phyloP scores from a whole-genome alignment of 2,329 filamentous ascomycete genomes.

The Massarina eburnea region DNA sequence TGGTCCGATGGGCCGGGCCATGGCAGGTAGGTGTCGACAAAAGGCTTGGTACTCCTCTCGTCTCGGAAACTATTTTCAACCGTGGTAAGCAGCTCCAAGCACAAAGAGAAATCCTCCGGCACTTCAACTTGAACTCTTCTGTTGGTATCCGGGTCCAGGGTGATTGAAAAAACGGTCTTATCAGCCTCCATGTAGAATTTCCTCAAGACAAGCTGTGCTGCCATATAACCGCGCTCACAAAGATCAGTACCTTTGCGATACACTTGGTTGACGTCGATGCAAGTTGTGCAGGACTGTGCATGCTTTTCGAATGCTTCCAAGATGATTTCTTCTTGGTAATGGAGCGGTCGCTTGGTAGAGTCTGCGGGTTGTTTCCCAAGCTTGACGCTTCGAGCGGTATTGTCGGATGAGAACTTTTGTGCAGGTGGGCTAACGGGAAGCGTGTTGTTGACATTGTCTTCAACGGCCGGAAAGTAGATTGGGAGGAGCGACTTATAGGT shows the following conservation, averaged over 20 bases:
- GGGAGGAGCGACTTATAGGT: conserved; percentile 36
- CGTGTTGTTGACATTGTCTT: conserved; percentile 15
- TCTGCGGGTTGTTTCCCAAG: conserved; percentile 19
- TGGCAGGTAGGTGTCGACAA: conserved; percentile 19
- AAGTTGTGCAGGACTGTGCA: conserved; percentile 23
- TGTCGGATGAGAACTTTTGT: conserved; percentile 18
- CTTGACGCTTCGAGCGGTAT: conserved; percentile 25
- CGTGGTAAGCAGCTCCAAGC: conserved; percentile 18
- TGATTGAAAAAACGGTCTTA: conserved; percentile 21
- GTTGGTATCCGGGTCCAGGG: conserved; percentile 9
- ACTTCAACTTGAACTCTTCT: conserved; percentile 19
- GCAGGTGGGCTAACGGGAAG: conserved; percentile 2
- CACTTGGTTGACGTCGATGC: conserved; percentile 19
- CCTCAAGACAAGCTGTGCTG: conserved; percentile 20
- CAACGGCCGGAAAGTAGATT: conserved; percentile 32
- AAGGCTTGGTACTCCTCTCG: conserved; percentile 16
- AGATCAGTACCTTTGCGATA: conserved; percentile 21
- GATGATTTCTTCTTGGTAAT: conserved; percentile 12
- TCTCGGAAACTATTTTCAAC: conserved; percentile 23
- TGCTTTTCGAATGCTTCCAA: conserved; percentile 31
- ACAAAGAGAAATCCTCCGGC: conserved; percentile 19
- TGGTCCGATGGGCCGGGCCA: conserved; percentile 9
- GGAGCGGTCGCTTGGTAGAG: conserved; percentile 7
- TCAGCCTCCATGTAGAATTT: conserved; percentile 26
- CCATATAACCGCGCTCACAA: conserved; percentile 23